phyloP scores from a whole-genome alignment of 2,329 filamentous ascomycete species.

The Aspergillus oerlinghausenensis region DNA sequence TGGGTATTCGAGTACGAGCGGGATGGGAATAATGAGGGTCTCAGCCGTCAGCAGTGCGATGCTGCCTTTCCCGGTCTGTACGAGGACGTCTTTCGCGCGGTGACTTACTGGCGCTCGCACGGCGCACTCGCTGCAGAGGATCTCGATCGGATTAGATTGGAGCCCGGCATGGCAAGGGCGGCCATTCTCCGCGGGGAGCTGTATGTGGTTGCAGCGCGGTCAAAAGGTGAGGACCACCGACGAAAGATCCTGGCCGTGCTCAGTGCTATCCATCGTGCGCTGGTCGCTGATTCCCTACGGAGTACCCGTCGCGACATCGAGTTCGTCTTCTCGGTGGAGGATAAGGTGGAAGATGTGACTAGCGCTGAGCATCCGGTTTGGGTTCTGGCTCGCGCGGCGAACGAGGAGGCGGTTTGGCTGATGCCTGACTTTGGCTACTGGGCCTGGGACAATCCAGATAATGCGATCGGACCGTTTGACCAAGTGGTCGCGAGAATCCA shows the following conservation, averaged over 20 bases:
- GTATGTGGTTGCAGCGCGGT: constrained; percentile 26
- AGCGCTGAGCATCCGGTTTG: constrained; percentile 36
- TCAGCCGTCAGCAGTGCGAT: constrained; percentile 26
- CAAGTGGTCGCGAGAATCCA: constrained; percentile 32
- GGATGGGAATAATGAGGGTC: constrained; percentile 28
- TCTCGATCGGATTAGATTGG: constrained; percentile 25
- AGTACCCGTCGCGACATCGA: constrained; percentile 41
- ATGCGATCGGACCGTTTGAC: constrained; percentile 33
- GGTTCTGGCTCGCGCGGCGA: constrained; percentile 38
- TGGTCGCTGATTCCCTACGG: constrained; percentile 35
- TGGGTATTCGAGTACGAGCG: constrained; percentile 32
- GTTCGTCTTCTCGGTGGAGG: constrained; percentile 43
- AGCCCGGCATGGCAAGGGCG: constrained; percentile 32
- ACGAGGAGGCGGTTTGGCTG: constrained; percentile 44
- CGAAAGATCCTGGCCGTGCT: constrained; percentile 40
- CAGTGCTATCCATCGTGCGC: constrained; percentile 47
- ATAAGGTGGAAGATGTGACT: constrained; percentile 41
- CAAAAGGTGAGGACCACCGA: constrained; percentile 34
- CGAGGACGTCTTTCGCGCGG: constrained; percentile 30
- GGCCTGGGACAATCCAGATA: constrained; percentile 41
- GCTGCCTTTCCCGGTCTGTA: constrained; percentile 34
- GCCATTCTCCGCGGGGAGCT: constrained; percentile 31
- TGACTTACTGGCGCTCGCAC: constrained; percentile 24
- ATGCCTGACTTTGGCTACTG: constrained; percentile 52
- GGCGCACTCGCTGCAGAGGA: constrained; percentile 23